Percentiles rank a stretch among this genome's conserved stretches.
These are phyloP conservation scores for Tolypocladium nubicola DNA, from an alignment of 2,329 filamentous ascomycete species.

Conservation along the genomic window DNA sequence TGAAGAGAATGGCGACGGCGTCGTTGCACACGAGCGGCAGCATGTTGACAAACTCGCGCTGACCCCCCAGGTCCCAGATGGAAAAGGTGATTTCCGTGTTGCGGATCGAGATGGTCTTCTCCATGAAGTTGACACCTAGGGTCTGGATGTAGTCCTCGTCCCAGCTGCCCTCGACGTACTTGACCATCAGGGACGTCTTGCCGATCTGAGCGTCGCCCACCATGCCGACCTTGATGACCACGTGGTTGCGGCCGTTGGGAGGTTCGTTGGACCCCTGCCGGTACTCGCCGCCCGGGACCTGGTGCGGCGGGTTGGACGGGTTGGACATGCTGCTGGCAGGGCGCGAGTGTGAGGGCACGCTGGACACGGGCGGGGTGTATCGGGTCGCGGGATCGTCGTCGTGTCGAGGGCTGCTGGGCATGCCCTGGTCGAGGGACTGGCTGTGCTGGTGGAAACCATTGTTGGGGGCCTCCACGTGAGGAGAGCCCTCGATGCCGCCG, in stretches of 20 bases:
- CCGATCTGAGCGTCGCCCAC: conserved; percentile 98
- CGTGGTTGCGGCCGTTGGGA: conserved; percentile 51
- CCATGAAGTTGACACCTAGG: conserved; percentile 98
- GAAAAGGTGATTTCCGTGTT: conserved; percentile 99
- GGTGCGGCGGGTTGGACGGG: conserved; percentile 17
- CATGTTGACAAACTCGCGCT: conserved; percentile 99
- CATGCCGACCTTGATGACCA: conserved; percentile 99
- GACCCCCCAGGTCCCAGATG: conserved; percentile 96
- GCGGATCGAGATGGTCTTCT: conserved; percentile 98
- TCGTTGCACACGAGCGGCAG: conserved; percentile 98
- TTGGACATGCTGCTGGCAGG: conserved; percentile 46
- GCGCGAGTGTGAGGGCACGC: conserved; percentile 36
- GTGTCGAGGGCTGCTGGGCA: conserved; percentile 26
- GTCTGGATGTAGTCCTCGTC: conserved; percentile 99
- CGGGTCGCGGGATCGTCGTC: conserved; percentile 32
- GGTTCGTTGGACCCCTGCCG: conserved; percentile 26
- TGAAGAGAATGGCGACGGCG: conserved; percentile 95
- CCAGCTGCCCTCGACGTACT: conserved; percentile 98
- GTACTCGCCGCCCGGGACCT: conserved; percentile 31
- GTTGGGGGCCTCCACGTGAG: conserved; percentile 25
- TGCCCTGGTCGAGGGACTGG: conserved; percentile 39
- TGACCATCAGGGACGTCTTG: conserved; percentile 98
- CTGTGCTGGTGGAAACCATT: conserved; percentile 30
- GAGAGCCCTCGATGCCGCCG: conserved; percentile 36
- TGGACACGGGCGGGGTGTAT: conserved; percentile 36